Base-by-base conservation (phyloP, 306 rosid species). In the Amphicarpaea edgeworthii region DNA sequence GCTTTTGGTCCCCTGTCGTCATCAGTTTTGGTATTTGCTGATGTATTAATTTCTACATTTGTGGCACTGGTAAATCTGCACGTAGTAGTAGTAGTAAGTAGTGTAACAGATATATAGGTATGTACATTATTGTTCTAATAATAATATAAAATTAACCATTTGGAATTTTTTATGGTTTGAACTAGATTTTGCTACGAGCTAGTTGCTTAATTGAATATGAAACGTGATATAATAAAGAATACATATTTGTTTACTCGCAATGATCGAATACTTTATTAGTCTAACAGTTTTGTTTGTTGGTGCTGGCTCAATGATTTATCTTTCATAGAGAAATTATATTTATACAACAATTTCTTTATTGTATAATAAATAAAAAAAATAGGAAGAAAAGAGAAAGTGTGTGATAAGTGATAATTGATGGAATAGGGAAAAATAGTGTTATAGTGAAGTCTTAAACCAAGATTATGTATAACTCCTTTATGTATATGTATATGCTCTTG, bases 21-120 rank as follows among this genome's bases (percentile, higher is more conserved):
- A 66, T 80, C 88, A 80, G 5, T 57, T 68, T 71, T 78, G 81
- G 76, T 69, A 55, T 66, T 38, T 70, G 86, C 50, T 78, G 78
- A 73, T 81, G 81, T 63, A 61, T 73, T 68, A 24, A 17, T 76
- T 70, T 50, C 51, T 71, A 3, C 61, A 63, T 54, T 68, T 68
- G 83, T 81, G 75, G 83, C 64, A 45, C 24, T 30, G 59, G 23
- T 76, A 26, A 76, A 55, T 40, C 68, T 55, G 49, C 54, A 24
- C 64, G 51, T 66, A 76, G 50, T 58, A 26, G 66, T 30, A 30
- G 68, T 38, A 61, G 68, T 61, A 24, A n/a, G n/a, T n/a, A n/a
- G 37, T 3, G 37, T 30, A 64, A 16, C 26, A 61, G 66, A 78
- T 67, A 67, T 67, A 67, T 68, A 50, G 75, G 24, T 63, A 32